Evolutionary conservation across 208 protist species (phyloP).

Genomic region (Wallacemonas collosoma): DNA sequence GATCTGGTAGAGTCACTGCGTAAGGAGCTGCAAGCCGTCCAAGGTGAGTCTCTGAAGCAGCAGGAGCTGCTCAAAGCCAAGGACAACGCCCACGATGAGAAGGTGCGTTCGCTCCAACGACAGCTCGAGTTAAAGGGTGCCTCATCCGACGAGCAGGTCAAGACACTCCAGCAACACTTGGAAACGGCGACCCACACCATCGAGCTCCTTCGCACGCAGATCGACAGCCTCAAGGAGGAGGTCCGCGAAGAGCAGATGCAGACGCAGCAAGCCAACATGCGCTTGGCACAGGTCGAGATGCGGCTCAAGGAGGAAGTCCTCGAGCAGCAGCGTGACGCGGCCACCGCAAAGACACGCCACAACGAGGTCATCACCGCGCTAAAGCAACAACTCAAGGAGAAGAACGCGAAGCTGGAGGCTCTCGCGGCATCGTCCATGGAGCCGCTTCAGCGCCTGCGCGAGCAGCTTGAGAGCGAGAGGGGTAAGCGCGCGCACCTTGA

Average conservation of each 20-base stretch:
- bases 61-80: slow-evolving; percentile 41
- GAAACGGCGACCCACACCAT: slow-evolving; percentile 65
- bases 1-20: slow-evolving; percentile 28
- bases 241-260: slow-evolving; percentile 50
- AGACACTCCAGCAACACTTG: slow-evolving; percentile 39
- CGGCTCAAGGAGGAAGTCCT: slow-evolving; percentile 42
- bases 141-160: slow-evolving; percentile 25
- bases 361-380: slow-evolving; percentile 68
- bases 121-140: slow-evolving; percentile 42
- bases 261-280: slow-evolving; percentile 50
- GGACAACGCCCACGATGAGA: slow-evolving; percentile 44
- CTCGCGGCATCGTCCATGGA: slow-evolving; percentile 59
- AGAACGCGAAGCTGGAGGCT: slow-evolving; percentile 72
- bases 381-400: slow-evolving; percentile 82
- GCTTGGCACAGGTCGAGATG: slow-evolving; percentile 46
- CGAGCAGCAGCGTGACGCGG: slow-evolving; percentile 49
- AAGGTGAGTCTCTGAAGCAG: slow-evolving; percentile 28
- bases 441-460: slow-evolving; percentile 74
- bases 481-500: slow-evolving; percentile 68
- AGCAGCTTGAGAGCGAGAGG: slow-evolving; percentile 86
- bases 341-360: slow-evolving; percentile 42
- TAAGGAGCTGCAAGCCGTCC: slow-evolving; percentile 25
- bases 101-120: slow-evolving; percentile 41
- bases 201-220: slow-evolving; percentile 48
- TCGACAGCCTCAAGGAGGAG: slow-evolving; percentile 56